These are phyloP conservation scores for Malassezia sp. DNA, from an alignment of 1,284 basidiomycete genomes.

Conservation along the genomic window DNA sequence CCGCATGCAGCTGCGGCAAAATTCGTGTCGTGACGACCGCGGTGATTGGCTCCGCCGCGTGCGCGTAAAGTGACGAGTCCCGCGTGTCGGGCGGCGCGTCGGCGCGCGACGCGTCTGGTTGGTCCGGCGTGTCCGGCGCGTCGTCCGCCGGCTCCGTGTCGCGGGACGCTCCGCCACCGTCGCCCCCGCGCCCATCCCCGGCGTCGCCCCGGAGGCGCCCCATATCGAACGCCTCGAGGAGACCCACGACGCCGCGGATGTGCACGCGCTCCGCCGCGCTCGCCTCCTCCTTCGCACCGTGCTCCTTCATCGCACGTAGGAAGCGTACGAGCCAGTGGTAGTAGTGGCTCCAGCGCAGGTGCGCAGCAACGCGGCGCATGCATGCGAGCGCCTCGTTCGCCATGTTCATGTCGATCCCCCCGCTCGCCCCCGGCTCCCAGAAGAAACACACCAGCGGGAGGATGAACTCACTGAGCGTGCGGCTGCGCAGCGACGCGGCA, in stretches of 20 bases:
- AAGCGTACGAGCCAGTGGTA: constrained; percentile 71
- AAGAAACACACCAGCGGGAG: constrained; percentile 77
- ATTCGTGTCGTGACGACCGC: constrained; percentile 17
- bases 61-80: background rate
- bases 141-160: background rate
- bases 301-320: constrained; percentile 53
- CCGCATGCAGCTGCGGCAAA: constrained; percentile 39
- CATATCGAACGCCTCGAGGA: constrained; percentile 68
- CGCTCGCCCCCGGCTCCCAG: constrained; percentile 52
- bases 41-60: constrained; percentile 6
- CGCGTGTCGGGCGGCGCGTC: background rate
- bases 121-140: constrained; percentile 11
- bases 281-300: constrained; percentile 10
- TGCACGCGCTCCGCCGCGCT: constrained; percentile 47
- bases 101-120: background rate
- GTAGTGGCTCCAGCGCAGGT: constrained; percentile 67
- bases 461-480: constrained; percentile 69
- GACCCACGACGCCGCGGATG: constrained; percentile 70
- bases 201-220: constrained; percentile 14
- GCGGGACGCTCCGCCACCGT: background rate
- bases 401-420: constrained; percentile 71
- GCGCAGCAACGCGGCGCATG: constrained; percentile 28
- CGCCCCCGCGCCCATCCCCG: constrained; percentile 4
- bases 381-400: constrained; percentile 78
- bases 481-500: constrained; percentile 63